These are phyloP conservation scores for Sindora glabra DNA, from an alignment of 306 rosid genomes.

Conservation along the genomic window DNA sequence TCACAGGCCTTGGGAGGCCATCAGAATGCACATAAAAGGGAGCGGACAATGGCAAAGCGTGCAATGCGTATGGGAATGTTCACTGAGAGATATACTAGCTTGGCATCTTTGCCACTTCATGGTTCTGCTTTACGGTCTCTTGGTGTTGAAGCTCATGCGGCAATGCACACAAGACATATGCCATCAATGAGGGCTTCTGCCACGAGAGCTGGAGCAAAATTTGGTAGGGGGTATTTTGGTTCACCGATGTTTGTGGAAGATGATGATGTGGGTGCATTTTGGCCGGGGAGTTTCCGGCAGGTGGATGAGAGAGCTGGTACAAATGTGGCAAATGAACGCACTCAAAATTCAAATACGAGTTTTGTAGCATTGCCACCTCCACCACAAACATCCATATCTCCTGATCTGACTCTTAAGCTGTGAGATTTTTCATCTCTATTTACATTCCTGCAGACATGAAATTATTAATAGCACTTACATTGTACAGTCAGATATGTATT, in stretches of 20 bases:
- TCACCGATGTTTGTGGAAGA: constrained; percentile 48
- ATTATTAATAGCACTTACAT: constrained; percentile 17
- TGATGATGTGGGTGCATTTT: constrained; percentile 45
- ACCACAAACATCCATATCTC: constrained; percentile 37
- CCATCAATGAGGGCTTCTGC: constrained; percentile 35
- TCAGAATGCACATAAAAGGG: constrained; percentile 90
- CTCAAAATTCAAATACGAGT: constrained; percentile 24
- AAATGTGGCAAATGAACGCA: constrained; percentile 11
- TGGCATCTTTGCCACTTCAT: constrained; percentile 79
- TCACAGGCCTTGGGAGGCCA: constrained; percentile 94
- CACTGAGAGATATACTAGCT: constrained; percentile 51
- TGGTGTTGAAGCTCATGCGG: constrained; percentile 67
- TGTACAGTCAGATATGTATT: constrained; percentile 55
- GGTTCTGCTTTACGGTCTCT: constrained; percentile 74
- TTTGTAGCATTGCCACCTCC: constrained; percentile 21
- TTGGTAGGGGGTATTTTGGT: constrained; percentile 41
- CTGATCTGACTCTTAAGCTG: constrained; percentile 82
- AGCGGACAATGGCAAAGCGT: constrained; percentile 83
- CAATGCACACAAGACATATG: constrained; percentile 44
- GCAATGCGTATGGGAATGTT: constrained; percentile 75
- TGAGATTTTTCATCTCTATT: constrained; percentile 21
- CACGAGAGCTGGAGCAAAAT: constrained; percentile 46
- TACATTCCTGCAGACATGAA: constrained; percentile 4
- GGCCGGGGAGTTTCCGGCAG: constrained; percentile 90
- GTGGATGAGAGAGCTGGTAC: constrained; percentile 29